Base-by-base conservation (phyloP, 2,329 filamentous ascomycete species). In the Penicillium frequentans region DNA sequence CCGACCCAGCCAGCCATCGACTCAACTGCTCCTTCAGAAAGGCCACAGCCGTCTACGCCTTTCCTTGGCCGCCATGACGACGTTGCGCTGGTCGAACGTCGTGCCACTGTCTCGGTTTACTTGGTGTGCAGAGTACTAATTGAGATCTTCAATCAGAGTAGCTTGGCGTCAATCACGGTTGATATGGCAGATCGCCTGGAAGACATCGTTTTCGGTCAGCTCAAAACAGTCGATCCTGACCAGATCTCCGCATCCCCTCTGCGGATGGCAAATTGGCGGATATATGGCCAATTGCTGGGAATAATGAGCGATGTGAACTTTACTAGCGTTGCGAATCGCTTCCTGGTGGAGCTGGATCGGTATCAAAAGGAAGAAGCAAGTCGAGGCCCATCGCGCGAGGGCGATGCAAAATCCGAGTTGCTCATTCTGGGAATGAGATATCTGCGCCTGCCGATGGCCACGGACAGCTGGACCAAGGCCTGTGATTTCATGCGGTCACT, bases 261-360 rank as follows among this genome's bases (percentile, higher is more conserved):
- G 24, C 91, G 92, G 63, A 86, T 95, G 75, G 90, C 95, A 14
- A 99, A 99, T 68, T 99, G 93, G 93, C 90, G 91, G 57, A 86
- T 99, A 3, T 97, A 97, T 72, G 89, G 91, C 21, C 90, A 96
- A 68, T 80, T 99, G 3, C 84, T 99, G 1, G 95, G 96, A n/a
- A 89, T 93, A 39, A 96, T 99, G 90, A 97, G 95, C 75, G 89
- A 90, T 45, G 88, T 95, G 62, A 93, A 96, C 70, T 98, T 99
- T 72, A 79, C 86, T 16, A 90, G 88, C 55, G 93, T 99, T 46
- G 87, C 91, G 3, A 85, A 87, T 54, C 87, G 91, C 48, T 99
- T 96, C 70, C 81, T 96, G 46, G 79, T 83, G 29, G 93, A 98
- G 69, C 81, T 99, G 5, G 90, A 92, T 55, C 82, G 82, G 31